A percentile compares a stretch with the other conserved stretches of the same genome.
Conservation (phyloP, 176 grass and related monocot genomes). For the Aegilops bicornis region DNA sequence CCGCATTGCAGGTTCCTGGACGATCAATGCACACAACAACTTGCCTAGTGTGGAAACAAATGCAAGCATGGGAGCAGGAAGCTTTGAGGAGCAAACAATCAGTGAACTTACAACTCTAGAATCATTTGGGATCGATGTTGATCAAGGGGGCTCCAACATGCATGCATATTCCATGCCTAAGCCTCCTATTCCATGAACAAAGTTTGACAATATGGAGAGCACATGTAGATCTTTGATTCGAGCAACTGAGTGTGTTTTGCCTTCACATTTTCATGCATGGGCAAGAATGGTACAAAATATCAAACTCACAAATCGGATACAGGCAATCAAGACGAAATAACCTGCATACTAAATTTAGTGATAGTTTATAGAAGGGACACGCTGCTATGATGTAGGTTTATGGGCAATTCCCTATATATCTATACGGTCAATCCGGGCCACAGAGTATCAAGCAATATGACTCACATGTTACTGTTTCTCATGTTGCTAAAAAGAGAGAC, state of each 20-base stretch:
- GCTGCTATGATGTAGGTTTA: background rate
- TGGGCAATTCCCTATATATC: background rate
- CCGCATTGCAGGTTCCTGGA: too few species aligned
- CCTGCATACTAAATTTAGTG: background rate
- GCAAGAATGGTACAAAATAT: constrained; percentile 5
- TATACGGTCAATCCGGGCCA: background rate
- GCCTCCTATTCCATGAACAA: too few species aligned
- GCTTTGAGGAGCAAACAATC: too few species aligned
- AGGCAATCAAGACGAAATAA: constrained; percentile 9
- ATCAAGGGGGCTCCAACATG: too few species aligned
- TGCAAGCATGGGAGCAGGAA: too few species aligned
- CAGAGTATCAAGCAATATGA: background rate
- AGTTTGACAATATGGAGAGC: too few species aligned
- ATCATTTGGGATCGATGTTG: too few species aligned
- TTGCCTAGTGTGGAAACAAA: too few species aligned
- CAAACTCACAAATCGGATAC: background rate
- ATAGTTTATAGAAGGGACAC: background rate
- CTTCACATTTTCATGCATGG: constrained; percentile 87
- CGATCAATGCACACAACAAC: too few species aligned
- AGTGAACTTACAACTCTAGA: too few species aligned
- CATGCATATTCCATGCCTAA: too few species aligned
- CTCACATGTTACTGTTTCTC: background rate
- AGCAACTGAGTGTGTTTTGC: constrained; percentile 93
- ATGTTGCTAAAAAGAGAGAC: too few species aligned
- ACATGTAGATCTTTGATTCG: constrained; percentile 77